Evolutionary conservation across 768 basidiomycete species (phyloP), one percentile per base, ranked within the genome.

Genomic region (Stropharia rugosoannulata): DNA sequence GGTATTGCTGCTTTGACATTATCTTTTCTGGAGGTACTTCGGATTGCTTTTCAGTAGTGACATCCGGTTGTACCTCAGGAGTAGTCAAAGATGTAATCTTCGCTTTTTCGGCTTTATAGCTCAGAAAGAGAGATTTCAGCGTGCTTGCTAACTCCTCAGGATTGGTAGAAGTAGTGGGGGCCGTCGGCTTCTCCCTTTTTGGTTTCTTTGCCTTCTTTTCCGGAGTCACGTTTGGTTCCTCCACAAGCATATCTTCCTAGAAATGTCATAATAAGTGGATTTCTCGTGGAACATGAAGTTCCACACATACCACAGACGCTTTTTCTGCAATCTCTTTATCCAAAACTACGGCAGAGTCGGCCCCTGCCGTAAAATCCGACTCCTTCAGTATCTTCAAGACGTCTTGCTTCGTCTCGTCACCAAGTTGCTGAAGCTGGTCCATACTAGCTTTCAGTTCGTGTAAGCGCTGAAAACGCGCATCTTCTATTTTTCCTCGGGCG

Each of bases 1-100:
- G 77, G 36, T 79, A 69, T 59, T 91, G 89, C 1, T 74, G 73
- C 64, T 84, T 88, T 41, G 86, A 84, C 77, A 86, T 78, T 16
- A 73, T 73, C 54, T 79, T 43, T 73, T 44, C 79, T 80, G 35
- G 69, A 66, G 15, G 69, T 70, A 10, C 78, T 71, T 15, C 61
- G 60, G 41, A 54, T 55, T 44, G 55, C 51, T 50, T 54, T 48
- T 22, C n/a, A 43, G 13, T 7, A 6, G 29, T 32, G 9, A 32
- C 19, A 35, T 18, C 60, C 53, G 5, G 27, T 13, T 36, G 8
- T n/a, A 27, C 29, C 54, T 51, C 19, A 52, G 38, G 13, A 2
- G 67, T 58, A 5, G 79, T 65, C 16, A 82, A 66, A 22, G 73
- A 73, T 1, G 72, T 68, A 10, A 84, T 63, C 64, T 77, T 79